Conservation (phyloP, 2,329 filamentous ascomycete species). For the Trichoderma guizhouense region DNA sequence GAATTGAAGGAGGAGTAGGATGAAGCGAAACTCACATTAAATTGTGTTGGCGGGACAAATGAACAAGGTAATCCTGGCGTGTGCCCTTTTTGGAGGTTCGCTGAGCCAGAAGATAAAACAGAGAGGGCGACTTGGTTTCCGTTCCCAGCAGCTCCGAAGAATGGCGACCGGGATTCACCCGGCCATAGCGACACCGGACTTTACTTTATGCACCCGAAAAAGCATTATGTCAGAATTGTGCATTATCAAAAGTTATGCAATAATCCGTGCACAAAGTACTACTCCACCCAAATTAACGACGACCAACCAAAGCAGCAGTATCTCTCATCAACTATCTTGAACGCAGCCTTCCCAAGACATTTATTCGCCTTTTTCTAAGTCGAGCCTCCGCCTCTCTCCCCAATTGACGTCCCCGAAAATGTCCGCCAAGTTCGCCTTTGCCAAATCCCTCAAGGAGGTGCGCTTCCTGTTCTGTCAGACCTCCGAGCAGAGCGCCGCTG, state of each 20-base stretch:
- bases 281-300: not conserved
- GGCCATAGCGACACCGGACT: slow-evolving; percentile 11
- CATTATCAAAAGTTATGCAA: not conserved
- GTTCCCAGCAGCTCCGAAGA: not conserved
- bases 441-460: slow-evolving; percentile 85
- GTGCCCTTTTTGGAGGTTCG: not conserved
- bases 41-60: not conserved
- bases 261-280: not conserved
- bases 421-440: slow-evolving; percentile 92
- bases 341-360: not conserved
- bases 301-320: not conserved
- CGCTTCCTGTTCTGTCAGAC: slow-evolving; percentile 97
- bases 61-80: not conserved
- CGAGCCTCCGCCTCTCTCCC: not conserved
- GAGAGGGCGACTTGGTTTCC: too few species aligned
- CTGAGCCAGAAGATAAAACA: too few species aligned
- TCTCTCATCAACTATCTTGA: not conserved
- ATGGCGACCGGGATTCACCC: slow-evolving; percentile 14
- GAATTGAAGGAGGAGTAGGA: too few species aligned
- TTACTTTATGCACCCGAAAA: slow-evolving; percentile 6
- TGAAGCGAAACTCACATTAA: not conserved
- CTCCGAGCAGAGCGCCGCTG: slow-evolving; percentile 81
- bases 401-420: slow-evolving; percentile 48
- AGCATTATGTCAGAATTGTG: not conserved
- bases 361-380: not conserved